Conservation (phyloP, 306 rosid genomes). For the Fagus crenata region DNA sequence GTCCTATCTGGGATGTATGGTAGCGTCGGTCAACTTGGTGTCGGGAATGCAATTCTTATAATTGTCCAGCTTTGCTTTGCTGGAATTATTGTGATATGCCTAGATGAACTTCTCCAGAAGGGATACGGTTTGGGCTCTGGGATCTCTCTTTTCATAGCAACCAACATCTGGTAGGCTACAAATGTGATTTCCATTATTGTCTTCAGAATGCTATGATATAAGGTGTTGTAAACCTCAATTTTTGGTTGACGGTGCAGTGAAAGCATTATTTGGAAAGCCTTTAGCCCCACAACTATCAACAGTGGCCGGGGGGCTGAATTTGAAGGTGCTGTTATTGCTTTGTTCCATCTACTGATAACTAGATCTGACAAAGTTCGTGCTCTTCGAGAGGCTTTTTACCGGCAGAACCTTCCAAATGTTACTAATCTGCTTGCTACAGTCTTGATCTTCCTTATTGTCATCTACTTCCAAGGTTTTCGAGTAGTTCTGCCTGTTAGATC, state of each 20-base stretch:
- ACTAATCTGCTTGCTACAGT: constrained; percentile 57
- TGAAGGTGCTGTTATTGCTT: constrained; percentile 62
- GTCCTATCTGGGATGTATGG: constrained; percentile 80
- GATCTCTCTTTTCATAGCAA: constrained; percentile 74
- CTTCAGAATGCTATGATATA: background rate
- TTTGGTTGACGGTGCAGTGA: constrained; percentile 35
- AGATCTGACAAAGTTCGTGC: constrained; percentile 55
- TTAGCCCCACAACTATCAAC: constrained; percentile 59
- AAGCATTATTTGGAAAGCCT: constrained; percentile 61
- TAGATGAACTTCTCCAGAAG: constrained; percentile 80
- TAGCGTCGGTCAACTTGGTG: constrained; percentile 82
- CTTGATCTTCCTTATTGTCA: constrained; percentile 55
- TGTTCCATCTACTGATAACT: constrained; percentile 52
- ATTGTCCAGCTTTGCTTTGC: constrained; percentile 75
- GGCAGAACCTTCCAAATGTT: constrained; percentile 61
- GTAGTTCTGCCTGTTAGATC: constrained; percentile 60
- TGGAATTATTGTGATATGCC: constrained; percentile 73
- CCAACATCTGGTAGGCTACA: constrained; percentile 65
- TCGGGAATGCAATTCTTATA: constrained; percentile 71
- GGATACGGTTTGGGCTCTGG: constrained; percentile 84
- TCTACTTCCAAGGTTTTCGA: constrained; percentile 59
- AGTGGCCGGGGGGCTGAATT: constrained; percentile 61
- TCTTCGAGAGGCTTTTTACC: constrained; percentile 56
- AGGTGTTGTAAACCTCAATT: background rate
- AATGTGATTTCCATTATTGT: background rate